These are phyloP conservation scores for Lachnellula occidentalis DNA, from an alignment of 2,329 filamentous ascomycete species.

Conservation along the genomic window DNA sequence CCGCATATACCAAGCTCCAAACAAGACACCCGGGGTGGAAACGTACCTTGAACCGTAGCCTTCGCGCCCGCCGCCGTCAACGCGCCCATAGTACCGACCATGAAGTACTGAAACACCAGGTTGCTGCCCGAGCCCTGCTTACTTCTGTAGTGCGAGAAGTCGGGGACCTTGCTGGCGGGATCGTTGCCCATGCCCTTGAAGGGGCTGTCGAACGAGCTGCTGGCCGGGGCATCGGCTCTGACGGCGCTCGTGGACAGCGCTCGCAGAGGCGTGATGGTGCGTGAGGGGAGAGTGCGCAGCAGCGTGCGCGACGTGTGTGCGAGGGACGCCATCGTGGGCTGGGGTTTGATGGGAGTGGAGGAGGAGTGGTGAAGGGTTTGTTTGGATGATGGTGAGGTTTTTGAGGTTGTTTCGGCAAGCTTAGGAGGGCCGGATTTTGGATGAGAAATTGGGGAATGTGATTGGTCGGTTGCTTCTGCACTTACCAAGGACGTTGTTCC, in stretches of 20 bases:
- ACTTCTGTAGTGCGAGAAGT: slow-evolving; percentile 83
- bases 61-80: slow-evolving; percentile 91
- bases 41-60: slow-evolving; percentile 94
- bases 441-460: slow-evolving; percentile 1
- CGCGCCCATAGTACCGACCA: slow-evolving; percentile 93
- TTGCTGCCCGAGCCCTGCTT: slow-evolving; percentile 64
- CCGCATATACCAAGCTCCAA: background rate
- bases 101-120: slow-evolving; percentile 94
- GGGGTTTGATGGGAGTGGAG: slow-evolving; percentile 11
- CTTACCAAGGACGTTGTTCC: background rate
- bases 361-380: slow-evolving; percentile 6
- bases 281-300: slow-evolving; percentile 51
- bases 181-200: slow-evolving; percentile 49
- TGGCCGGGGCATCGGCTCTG: slow-evolving; percentile 13
- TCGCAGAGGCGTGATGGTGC: slow-evolving; percentile 39
- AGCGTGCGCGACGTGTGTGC: slow-evolving; percentile 63
- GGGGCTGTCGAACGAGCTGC: slow-evolving; percentile 51
- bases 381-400: slow-evolving; percentile 7
- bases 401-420: slow-evolving; percentile 6
- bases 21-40: background rate
- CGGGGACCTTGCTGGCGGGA: slow-evolving; percentile 67
- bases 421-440: slow-evolving; percentile 5
- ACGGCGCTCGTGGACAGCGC: slow-evolving; percentile 45
- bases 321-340: slow-evolving; percentile 58
- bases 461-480: background rate